A percentile compares a stretch with the other conserved stretches of the same genome.
phyloP scores from a whole-genome alignment of 2,329 filamentous ascomycete species.

The Akanthomyces muscarius region DNA sequence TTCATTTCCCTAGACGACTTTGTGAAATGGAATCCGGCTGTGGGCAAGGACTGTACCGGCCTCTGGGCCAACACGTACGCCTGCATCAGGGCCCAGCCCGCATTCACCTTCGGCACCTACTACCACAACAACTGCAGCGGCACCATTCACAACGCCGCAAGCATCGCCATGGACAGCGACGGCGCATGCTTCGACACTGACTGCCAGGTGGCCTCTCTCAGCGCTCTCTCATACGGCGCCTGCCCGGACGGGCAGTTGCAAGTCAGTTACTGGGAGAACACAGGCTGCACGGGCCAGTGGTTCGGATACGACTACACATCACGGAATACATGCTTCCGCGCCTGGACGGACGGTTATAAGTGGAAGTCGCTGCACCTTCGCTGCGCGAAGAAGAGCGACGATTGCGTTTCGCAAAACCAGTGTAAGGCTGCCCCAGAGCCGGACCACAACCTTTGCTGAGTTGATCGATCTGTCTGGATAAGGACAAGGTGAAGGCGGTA shows the following conservation, averaged over 20 bases:
- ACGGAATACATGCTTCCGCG: background rate
- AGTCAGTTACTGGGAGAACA: constrained; percentile 14
- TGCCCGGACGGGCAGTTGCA: constrained; percentile 10
- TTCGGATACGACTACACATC: constrained; percentile 9
- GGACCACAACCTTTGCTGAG: too few relatives aligned
- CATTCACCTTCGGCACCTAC: constrained; percentile 4
- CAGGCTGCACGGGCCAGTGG: constrained; percentile 9
- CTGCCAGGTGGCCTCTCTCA: constrained; percentile 9
- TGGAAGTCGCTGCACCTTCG: constrained; percentile 3
- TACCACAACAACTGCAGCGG: constrained; percentile 17
- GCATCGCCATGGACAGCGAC: background rate
- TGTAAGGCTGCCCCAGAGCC: background rate
- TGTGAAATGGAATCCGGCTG: constrained; percentile 18
- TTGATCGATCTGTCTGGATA: too few relatives aligned
- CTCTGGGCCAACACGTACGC: constrained; percentile 17
- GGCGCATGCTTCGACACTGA: constrained; percentile 16
- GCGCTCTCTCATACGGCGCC: background rate
- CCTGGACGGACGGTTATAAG: constrained; percentile 6
- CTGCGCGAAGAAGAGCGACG: background rate
- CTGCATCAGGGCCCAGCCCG: constrained; percentile 14
- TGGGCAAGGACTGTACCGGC: constrained; percentile 14
- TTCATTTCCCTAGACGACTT: constrained; percentile 13
- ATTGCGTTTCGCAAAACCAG: background rate
- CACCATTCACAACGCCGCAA: constrained; percentile 6
- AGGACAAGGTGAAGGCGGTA: too few relatives aligned